phyloP scores from a whole-genome alignment of 2,329 filamentous ascomycete species.

The Gnomoniopsis smithogilvyi region DNA sequence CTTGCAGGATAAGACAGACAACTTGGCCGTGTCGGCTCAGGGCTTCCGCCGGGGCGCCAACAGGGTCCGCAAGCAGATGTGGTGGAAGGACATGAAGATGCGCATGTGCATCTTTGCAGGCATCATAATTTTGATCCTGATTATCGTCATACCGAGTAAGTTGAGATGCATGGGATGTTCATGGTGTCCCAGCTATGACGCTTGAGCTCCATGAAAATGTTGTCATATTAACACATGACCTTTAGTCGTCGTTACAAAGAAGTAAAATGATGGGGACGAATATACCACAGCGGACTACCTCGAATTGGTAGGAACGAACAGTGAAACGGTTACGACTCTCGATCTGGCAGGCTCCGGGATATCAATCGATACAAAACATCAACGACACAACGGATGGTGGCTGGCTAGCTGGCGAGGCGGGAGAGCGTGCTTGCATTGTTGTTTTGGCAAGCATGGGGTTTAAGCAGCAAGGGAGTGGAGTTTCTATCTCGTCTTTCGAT shows the following conservation, averaged over 20 bases:
- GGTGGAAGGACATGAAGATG: constrained; percentile 99
- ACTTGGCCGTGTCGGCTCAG: constrained; percentile 87
- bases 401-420: constrained; percentile 4
- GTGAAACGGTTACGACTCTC: constrained; percentile 4
- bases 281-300: constrained; percentile 3
- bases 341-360: constrained; percentile 5
- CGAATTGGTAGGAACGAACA: constrained; percentile 10
- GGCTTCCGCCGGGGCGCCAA: constrained; percentile 96
- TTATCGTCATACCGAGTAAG: constrained; percentile 95
- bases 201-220: too few relatives aligned
- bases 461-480: background rate
- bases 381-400: background rate
- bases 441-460: constrained; percentile 5
- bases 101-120: constrained; percentile 91
- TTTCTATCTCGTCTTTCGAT: constrained; percentile 13
- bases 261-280: background rate
- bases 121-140: constrained; percentile 83
- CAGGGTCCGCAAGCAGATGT: constrained; percentile 95
- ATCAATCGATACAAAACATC: background rate
- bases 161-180: too few relatives aligned
- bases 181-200: too few relatives aligned
- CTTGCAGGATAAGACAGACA: constrained; percentile 92
- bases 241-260: constrained; percentile 19
- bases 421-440: background rate
- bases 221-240: background rate